A percentile compares a stretch with the other conserved stretches of the same genome.
Conservation (phyloP, 768 basidiomycete species). For the Leccinum olivaceopallidum region DNA sequence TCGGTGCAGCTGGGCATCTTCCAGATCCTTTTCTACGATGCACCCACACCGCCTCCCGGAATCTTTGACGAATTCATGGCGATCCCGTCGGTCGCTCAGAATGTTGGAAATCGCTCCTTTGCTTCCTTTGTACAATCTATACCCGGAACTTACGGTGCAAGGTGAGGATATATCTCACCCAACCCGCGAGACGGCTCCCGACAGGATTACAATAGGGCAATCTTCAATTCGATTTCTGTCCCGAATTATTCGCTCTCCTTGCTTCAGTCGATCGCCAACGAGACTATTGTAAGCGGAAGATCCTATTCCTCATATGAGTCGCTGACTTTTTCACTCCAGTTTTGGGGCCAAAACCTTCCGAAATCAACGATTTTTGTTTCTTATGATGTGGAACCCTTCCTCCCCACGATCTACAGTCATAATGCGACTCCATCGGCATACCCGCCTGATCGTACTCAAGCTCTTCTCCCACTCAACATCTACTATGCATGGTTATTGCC, state of each 20-base stretch:
- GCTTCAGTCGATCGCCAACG: conserved; percentile 11
- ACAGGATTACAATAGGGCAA: neutral
- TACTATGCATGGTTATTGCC: conserved; percentile 30
- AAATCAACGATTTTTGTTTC: neutral
- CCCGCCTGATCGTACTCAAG: conserved; percentile 40
- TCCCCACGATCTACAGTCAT: conserved; percentile 40
- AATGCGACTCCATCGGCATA: conserved; percentile 42
- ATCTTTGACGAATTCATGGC: conserved; percentile 29
- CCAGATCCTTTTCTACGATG: conserved; percentile 57
- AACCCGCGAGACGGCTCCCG: neutral
- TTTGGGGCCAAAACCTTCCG: conserved; percentile 9
- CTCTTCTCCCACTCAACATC: conserved; percentile 45
- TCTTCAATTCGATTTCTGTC: conserved; percentile 7
- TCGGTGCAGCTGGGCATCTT: conserved; percentile 16
- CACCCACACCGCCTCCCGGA: conserved; percentile 25
- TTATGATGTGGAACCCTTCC: conserved; percentile 45
- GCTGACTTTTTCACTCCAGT: conserved; percentile 13
- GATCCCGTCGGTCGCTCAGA: conserved; percentile 8
- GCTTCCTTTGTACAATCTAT: conserved; percentile 12
- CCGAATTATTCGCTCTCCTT: conserved; percentile 7
- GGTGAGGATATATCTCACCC: conserved; percentile 1
- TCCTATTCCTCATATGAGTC: neutral
- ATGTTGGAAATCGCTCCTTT: conserved; percentile 19
- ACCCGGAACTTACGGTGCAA: neutral
- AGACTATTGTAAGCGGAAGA: conserved; percentile 5